Conservation (phyloP, 352 stramenopile species). For the Nannochloropsis limnetica region DNA sequence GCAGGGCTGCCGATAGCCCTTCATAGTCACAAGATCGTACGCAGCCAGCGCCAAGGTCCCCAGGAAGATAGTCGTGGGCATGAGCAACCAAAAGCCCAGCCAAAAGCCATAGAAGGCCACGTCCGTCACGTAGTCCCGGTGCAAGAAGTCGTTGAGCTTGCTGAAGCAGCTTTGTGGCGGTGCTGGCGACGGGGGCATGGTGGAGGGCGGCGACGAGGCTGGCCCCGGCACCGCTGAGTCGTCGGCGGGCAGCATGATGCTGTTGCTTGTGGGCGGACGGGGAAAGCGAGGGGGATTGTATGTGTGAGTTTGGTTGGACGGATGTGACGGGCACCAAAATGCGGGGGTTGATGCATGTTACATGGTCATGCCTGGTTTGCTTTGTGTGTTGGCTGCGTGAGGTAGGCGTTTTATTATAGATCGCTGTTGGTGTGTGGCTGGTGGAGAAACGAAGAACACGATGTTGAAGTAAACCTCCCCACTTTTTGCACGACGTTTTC, state of each 20-base stretch:
- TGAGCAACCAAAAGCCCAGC: slow-evolving; percentile 32
- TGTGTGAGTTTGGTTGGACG: too few species aligned
- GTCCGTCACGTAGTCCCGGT: neutral
- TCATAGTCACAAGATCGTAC: slow-evolving; percentile 8
- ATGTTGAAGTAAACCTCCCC: neutral
- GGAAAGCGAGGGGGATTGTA: neutral
- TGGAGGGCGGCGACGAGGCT: neutral
- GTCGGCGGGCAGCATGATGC: neutral
- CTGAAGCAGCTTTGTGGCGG: neutral
- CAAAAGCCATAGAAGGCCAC: neutral
- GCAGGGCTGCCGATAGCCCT: slow-evolving; percentile 9
- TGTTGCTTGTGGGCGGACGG: neutral
- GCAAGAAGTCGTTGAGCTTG: slow-evolving; percentile 23
- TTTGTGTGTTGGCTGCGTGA: neutral
- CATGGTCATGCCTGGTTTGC: neutral
- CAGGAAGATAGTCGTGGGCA: neutral
- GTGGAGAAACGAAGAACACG: neutral
- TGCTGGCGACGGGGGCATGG: neutral
- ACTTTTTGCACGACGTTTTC: too few species aligned
- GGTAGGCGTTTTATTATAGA: neutral
- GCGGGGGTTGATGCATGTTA: neutral
- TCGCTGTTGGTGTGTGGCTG: neutral
- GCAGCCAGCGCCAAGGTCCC: slow-evolving; percentile 1
- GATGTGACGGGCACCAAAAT: too few species aligned
- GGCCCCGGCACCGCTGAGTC: neutral